phyloP scores from a whole-genome alignment of 331 rosid species.

The Malus hybrid region DNA sequence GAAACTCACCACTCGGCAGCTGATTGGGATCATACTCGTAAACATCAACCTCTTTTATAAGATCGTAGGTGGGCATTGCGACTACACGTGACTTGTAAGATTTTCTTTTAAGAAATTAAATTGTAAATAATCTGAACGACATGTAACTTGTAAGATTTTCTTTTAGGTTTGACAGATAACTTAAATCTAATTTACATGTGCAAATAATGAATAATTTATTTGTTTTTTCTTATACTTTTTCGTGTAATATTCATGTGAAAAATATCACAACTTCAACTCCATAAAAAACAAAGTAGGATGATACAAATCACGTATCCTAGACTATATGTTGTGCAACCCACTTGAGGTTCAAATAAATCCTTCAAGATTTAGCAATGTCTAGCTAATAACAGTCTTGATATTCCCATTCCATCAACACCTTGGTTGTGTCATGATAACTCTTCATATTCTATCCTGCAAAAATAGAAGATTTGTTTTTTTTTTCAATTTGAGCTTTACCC shows the following conservation, averaged over 20 bases:
- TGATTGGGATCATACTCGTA: conserved; percentile 1
- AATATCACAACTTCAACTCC: background rate
- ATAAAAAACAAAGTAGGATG: background rate
- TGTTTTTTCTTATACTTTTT: background rate
- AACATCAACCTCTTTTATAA: background rate
- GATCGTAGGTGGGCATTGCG: background rate
- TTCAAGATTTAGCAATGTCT: conserved; percentile 71
- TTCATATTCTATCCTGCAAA: conserved; percentile 70
- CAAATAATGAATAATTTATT: background rate
- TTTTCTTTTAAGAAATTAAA: too few species aligned
- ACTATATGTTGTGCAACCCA: conserved; percentile 64
- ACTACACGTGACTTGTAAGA: too few species aligned
- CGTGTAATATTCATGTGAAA: background rate
- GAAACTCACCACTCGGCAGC: background rate
- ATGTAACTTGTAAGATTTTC: background rate
- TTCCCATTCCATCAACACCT: conserved; percentile 68
- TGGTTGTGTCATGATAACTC: conserved; percentile 66
- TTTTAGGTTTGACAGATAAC: background rate
- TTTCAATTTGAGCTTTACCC: too few species aligned
- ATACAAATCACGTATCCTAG: conserved; percentile 21
- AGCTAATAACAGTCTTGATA: conserved; percentile 37
- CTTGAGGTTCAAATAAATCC: conserved; percentile 41
- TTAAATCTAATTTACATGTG: background rate
- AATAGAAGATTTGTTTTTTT: background rate
- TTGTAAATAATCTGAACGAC: background rate